Percentiles rank a stretch among this genome's conserved stretches.
phyloP scores from a whole-genome alignment of 352 stramenopile species.

The Pythium grandisporangium region DNA sequence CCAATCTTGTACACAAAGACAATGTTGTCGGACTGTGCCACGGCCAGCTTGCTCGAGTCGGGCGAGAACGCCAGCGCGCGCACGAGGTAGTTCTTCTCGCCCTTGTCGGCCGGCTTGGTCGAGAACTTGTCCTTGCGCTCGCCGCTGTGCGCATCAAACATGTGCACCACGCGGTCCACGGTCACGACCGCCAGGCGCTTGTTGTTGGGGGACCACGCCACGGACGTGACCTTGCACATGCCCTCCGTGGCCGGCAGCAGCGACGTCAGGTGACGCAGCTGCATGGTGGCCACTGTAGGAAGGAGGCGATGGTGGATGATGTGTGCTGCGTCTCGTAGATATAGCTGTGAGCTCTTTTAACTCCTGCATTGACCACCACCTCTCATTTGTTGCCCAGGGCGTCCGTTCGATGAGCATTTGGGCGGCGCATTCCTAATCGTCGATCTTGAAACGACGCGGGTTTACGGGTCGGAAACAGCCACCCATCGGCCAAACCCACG shows the following conservation, averaged over 20 bases:
- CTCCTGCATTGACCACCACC: too few species aligned
- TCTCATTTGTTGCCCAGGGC: too few species aligned
- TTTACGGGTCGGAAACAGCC: too few species aligned
- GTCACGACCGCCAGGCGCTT: slow-evolving; percentile 88
- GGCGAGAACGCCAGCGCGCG: slow-evolving; percentile 88
- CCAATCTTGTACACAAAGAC: slow-evolving; percentile 96
- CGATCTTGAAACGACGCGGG: slow-evolving; percentile 40
- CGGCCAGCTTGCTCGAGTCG: slow-evolving; percentile 89
- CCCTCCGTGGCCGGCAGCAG: slow-evolving; percentile 85
- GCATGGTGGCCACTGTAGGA: slow-evolving; percentile 78
- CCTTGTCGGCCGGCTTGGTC: slow-evolving; percentile 93
- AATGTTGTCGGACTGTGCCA: slow-evolving; percentile 95
- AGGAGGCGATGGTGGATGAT: too few species aligned
- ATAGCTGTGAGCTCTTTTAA: too few species aligned
- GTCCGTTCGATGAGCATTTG: too few species aligned
- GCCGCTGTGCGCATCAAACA: slow-evolving; percentile 90
- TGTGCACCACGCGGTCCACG: slow-evolving; percentile 88
- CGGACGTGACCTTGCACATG: slow-evolving; percentile 89
- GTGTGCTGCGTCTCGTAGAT: too few species aligned
- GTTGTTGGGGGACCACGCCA: slow-evolving; percentile 92
- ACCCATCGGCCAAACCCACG: too few species aligned
- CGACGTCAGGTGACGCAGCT: slow-evolving; percentile 89
- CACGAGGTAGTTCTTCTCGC: slow-evolving; percentile 93
- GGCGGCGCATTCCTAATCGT: too few species aligned
- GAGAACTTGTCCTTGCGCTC: slow-evolving; percentile 94